These are phyloP conservation scores for Arachis stenosperma DNA, from an alignment of 306 rosid genomes.

Conservation along the genomic window DNA sequence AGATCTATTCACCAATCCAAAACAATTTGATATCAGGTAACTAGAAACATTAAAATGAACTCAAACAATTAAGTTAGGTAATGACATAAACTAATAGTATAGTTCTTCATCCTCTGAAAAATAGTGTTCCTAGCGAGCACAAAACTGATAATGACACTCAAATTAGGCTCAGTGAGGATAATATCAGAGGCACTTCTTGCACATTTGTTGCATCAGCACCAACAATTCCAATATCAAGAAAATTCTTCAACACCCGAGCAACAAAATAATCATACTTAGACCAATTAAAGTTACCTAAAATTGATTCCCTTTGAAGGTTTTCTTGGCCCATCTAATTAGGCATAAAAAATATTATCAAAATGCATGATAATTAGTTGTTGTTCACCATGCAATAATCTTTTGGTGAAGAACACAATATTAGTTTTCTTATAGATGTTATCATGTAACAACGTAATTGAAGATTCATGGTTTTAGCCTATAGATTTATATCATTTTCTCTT, in stretches of 20 bases:
- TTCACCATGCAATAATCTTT: conserved; percentile 8
- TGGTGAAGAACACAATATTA: conserved; percentile 11
- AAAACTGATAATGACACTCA: conserved; percentile 91
- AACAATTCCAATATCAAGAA: conserved; percentile 66
- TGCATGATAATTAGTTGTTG: conserved; percentile 23
- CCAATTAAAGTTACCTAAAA: not conserved
- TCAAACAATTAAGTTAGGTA: conserved; percentile 19
- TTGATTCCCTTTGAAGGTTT: conserved; percentile 6
- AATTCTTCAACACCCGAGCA: conserved; percentile 84
- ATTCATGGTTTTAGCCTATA: no score
- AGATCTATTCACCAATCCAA: conserved; percentile 56
- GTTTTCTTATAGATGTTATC: conserved; percentile 14
- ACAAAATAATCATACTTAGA: conserved; percentile 31
- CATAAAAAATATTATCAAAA: conserved; percentile 25
- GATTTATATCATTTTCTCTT: no score
- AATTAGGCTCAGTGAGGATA: conserved; percentile 94
- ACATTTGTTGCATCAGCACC: conserved; percentile 96
- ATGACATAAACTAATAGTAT: conserved; percentile 62
- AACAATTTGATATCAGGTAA: conserved; percentile 12
- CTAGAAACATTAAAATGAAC: conserved; percentile 1
- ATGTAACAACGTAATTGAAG: not conserved
- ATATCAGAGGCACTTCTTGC: conserved; percentile 94
- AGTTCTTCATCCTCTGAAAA: conserved; percentile 96
- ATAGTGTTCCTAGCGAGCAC: conserved; percentile 92
- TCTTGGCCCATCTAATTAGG: conserved; percentile 11